Evolutionary conservation across 371 early-diverging fungal species (phyloP), one percentile per base, ranked within the genome.

Genomic region (Mortierella sp.): DNA sequence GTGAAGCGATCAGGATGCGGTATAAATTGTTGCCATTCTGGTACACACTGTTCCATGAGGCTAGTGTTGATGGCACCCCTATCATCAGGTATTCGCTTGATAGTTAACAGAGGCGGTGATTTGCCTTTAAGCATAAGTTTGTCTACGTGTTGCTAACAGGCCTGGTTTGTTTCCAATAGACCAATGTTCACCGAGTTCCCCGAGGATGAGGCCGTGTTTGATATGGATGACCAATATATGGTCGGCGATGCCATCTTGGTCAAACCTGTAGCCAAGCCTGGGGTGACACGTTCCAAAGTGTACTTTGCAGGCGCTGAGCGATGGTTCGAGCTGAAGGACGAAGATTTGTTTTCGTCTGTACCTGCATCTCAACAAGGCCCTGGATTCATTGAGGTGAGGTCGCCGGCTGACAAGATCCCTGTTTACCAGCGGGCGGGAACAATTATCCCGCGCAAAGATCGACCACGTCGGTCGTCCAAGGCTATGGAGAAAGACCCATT

Each of bases 401-500:
- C 94, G 12, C 92, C 94, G 14, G 84, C 96, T 1, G 88, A 91
- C 19, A 88, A 84, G 61, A 89, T 95, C 45, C 96, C 97, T 45
- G 94, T 93, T 5, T 95, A 91, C 71, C 84, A 94, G 18, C 92
- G 94, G 18, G 96, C 94, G 47, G 99, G 99, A 14, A 84, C 84
- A 23, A 96, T 98, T 61, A 70, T 98, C 14, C 91, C 97, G 21
- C 88, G 92, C 14, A 89, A 96, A 37, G 95, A 96, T 75, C 92
- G 98, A 60, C 82, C 89, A 16, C 92, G 99, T 57, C 90, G 97
- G 28, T 91, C 95, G 26, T 93, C 97, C 1, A 68, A 86, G 21
- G 86, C 93, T 7, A 94, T 94, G 94, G 82, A 83, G 44, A 81
- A 84, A 45, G 99, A 99, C 80, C 98, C 99, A 0, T 93, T 95